A percentile compares a stretch with the other conserved stretches of the same genome.
These are phyloP conservation scores for Spinacia oleracea DNA, from an alignment of 179 eudicot species.

Conservation along the genomic window DNA sequence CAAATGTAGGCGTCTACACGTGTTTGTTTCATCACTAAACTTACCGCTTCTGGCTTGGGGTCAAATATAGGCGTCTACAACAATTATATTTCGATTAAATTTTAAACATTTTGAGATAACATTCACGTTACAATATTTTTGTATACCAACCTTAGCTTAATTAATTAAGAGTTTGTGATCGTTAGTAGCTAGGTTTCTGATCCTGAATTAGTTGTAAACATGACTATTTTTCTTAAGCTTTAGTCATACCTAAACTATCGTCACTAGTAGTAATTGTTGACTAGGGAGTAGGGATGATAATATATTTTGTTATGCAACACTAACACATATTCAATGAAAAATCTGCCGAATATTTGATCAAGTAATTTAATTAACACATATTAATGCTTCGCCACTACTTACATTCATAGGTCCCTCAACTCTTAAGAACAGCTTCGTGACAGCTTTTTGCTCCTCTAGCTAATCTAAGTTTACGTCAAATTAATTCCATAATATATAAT, in stretches of 20 bases:
- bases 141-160: too few relatives aligned
- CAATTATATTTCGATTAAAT: too few relatives aligned
- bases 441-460: slow-evolving; percentile 19
- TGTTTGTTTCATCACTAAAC: too few relatives aligned
- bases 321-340: background rate
- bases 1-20: too few relatives aligned
- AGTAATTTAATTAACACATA: background rate
- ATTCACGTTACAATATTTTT: too few relatives aligned
- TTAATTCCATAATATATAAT: background rate
- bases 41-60: too few relatives aligned
- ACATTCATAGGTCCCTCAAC: background rate
- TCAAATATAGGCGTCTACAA: too few relatives aligned
- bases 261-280: background rate
- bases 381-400: slow-evolving; percentile 14
- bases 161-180: too few relatives aligned
- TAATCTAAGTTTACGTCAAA: slow-evolving; percentile 2
- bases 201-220: background rate
- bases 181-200: too few relatives aligned
- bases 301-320: background rate
- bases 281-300: too few relatives aligned
- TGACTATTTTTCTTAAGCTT: background rate
- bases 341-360: background rate
- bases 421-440: slow-evolving; percentile 8
- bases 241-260: background rate
- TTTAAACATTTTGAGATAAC: too few relatives aligned